Evolutionary conservation across 257 asterid species (phyloP).

Genomic region (Nemophila menziesii): DNA sequence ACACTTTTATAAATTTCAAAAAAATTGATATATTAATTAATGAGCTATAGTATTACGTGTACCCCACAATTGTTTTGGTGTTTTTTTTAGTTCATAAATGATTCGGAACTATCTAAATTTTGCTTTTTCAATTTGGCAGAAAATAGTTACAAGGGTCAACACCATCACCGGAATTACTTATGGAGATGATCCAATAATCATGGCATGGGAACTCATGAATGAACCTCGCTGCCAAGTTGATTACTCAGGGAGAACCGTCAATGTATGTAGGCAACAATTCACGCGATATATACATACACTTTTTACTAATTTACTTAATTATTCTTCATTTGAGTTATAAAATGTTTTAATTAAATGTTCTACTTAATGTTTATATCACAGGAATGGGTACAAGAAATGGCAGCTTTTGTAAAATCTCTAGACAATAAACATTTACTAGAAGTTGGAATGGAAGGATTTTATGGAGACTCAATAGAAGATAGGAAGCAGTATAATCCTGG

Average conservation of each 20-base stretch:
- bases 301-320: too few relatives aligned
- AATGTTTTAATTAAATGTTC: too few relatives aligned
- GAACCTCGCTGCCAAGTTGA: not conserved
- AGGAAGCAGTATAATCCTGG: slow-evolving; percentile 54
- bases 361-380: not conserved
- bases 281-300: not conserved
- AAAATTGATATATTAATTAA: too few relatives aligned
- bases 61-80: not conserved
- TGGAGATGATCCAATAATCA: not conserved
- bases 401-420: slow-evolving; percentile 41
- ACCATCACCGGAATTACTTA: not conserved
- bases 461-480: slow-evolving; percentile 54
- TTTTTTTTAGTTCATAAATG: not conserved
- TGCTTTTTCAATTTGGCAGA: not conserved
- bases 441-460: slow-evolving; percentile 77
- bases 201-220: slow-evolving; percentile 2
- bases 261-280: not conserved
- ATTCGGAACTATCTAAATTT: too few relatives aligned
- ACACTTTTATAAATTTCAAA: too few relatives aligned
- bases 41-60: too few relatives aligned
- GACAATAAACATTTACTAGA: slow-evolving; percentile 50
- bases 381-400: slow-evolving; percentile 31
- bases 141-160: not conserved
- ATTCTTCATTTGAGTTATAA: not conserved
- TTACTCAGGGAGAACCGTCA: not conserved